These are phyloP conservation scores for Citrullus amarus DNA, from an alignment of 306 rosid species.

Conservation along the genomic window DNA sequence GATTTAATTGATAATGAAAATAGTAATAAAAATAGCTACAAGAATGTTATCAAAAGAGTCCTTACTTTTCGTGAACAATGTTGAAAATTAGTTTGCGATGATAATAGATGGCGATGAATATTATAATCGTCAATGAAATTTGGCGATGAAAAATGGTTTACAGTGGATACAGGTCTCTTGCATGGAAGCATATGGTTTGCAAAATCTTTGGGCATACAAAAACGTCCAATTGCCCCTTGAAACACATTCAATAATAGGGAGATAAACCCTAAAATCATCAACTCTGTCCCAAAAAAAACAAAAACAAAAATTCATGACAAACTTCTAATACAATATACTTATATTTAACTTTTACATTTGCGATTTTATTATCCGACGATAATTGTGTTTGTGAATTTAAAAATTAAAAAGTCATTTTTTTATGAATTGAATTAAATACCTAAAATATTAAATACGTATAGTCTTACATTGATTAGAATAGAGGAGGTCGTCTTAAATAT, in stretches of 20 bases:
- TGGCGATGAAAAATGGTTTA: slow-evolving; percentile 13
- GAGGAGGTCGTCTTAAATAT: too few species aligned
- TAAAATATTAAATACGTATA: too few species aligned
- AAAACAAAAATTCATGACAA: background rate
- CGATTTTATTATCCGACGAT: too few species aligned
- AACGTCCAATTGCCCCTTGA: slow-evolving; percentile 47
- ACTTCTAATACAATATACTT: background rate
- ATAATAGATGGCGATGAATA: background rate
- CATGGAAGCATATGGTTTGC: slow-evolving; percentile 74
- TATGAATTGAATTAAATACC: too few species aligned
- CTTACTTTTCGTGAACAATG: background rate
- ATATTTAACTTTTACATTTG: too few species aligned
- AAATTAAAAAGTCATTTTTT: too few species aligned
- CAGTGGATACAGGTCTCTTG: slow-evolving; percentile 28
- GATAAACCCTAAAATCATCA: slow-evolving; percentile 92
- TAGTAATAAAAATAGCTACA: too few species aligned
- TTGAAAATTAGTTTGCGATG: background rate
- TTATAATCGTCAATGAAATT: background rate
- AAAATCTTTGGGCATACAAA: slow-evolving; percentile 48
- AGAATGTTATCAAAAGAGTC: background rate
- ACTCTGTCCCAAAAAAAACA: slow-evolving; percentile 37
- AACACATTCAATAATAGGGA: slow-evolving; percentile 67
- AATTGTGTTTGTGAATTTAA: too few species aligned
- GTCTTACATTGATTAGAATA: background rate
- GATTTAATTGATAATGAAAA: too few species aligned